Evolutionary conservation across 1,284 basidiomycete species (phyloP).

Genomic region (Trichosporon asahii): DNA sequence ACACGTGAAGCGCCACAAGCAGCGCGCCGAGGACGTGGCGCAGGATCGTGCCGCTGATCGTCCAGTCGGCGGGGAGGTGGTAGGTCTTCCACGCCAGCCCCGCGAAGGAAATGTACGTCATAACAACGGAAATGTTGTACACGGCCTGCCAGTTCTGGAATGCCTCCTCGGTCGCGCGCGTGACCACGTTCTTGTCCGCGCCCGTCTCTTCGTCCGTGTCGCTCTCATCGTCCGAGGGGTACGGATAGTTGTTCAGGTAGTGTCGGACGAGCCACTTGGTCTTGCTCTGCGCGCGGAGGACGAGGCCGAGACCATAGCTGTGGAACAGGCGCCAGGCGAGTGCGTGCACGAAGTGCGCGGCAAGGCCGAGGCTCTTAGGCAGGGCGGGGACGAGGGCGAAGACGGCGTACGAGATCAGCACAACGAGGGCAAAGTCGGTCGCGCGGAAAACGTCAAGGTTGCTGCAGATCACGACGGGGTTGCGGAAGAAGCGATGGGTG

Average conservation of each 20-base stretch:
- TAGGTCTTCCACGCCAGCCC: slow-evolving; percentile 86
- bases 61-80: slow-evolving; percentile 74
- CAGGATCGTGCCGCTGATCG: slow-evolving; percentile 80
- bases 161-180: slow-evolving; percentile 79
- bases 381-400: slow-evolving; percentile 53
- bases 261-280: slow-evolving; percentile 88
- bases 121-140: slow-evolving; percentile 88
- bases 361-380: slow-evolving; percentile 53
- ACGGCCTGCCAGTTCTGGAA: slow-evolving; percentile 92
- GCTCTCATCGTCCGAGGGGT: slow-evolving; percentile 53
- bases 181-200: slow-evolving; percentile 53
- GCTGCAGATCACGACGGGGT: slow-evolving; percentile 75
- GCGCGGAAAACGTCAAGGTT: slow-evolving; percentile 80
- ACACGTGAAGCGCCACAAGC: slow-evolving; percentile 81
- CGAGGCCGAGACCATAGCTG: slow-evolving; percentile 77
- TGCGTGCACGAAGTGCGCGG: slow-evolving; percentile 75
- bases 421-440: slow-evolving; percentile 64
- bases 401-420: slow-evolving; percentile 60
- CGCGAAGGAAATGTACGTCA: slow-evolving; percentile 86
- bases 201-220: slow-evolving; percentile 53
- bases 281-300: slow-evolving; percentile 79
- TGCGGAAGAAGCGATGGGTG: slow-evolving; percentile 82
- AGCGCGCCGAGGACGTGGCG: slow-evolving; percentile 82
- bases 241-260: slow-evolving; percentile 87
- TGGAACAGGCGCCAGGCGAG: slow-evolving; percentile 84